Percentiles rank a stretch among this genome's conserved stretches.
These are phyloP conservation scores for Vaucheria bursata DNA, from an alignment of 352 stramenopile species.

Conservation along the genomic window DNA sequence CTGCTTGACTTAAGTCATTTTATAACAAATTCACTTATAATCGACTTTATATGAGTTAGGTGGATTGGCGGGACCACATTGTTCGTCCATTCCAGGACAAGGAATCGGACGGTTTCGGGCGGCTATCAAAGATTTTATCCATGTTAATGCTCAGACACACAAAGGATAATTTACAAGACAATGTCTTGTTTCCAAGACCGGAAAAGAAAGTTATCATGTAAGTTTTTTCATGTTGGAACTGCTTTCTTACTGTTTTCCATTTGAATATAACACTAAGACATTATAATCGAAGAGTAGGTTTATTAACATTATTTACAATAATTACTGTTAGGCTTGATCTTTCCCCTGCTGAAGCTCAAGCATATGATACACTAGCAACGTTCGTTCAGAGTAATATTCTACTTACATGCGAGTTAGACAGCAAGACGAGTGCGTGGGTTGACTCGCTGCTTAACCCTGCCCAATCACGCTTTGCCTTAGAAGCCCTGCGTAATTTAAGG, in stretches of 20 bases:
- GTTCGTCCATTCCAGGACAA: not conserved
- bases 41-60: too few species aligned
- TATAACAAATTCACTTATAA: too few species aligned
- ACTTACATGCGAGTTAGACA: not conserved
- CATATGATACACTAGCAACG: not conserved
- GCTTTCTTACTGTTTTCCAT: too few species aligned
- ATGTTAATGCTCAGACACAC: not conserved
- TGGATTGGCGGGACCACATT: not conserved
- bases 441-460: conserved; percentile 2
- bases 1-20: too few species aligned
- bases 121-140: not conserved
- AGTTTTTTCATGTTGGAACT: too few species aligned
- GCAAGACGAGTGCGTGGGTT: not conserved
- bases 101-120: not conserved
- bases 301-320: not conserved
- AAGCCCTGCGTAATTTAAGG: not conserved
- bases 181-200: not conserved
- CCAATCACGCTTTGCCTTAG: not conserved
- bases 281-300: too few species aligned
- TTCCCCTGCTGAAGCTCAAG: not conserved
- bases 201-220: not conserved
- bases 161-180: not conserved
- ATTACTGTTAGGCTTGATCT: not conserved
- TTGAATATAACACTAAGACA: too few species aligned
- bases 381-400: conserved; percentile 13